Evolutionary conservation across 352 stramenopile species (phyloP).

Genomic region (Pythium periplocum): DNA sequence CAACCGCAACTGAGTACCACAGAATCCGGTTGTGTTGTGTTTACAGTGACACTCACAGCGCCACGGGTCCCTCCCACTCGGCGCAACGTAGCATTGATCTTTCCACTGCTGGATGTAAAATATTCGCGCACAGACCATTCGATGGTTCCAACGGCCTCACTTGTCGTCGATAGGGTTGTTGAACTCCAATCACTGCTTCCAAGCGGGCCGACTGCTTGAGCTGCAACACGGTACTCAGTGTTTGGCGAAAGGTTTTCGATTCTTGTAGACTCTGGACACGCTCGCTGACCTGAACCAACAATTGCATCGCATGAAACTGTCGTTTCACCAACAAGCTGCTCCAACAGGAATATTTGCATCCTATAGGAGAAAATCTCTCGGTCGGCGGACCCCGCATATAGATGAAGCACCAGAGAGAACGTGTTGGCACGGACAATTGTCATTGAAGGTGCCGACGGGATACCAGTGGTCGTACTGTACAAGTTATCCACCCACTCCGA

Average conservation of each 20-base stretch:
- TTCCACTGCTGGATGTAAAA: slow-evolving; percentile 11
- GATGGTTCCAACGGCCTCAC: slow-evolving; percentile 7
- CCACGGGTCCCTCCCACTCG: slow-evolving; percentile 34
- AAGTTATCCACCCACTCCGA: slow-evolving; percentile 13
- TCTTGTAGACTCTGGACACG: too few relatives aligned
- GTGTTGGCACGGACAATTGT: slow-evolving; percentile 28
- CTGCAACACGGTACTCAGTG: too few relatives aligned
- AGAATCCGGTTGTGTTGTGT: slow-evolving; percentile 25
- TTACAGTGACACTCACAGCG: slow-evolving; percentile 16
- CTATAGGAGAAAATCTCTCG: slow-evolving; percentile 24
- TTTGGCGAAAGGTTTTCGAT: too few relatives aligned
- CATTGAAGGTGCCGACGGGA: slow-evolving; percentile 19
- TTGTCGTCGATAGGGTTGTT: too few relatives aligned
- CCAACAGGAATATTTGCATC: too few relatives aligned
- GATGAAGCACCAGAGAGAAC: slow-evolving; percentile 30
- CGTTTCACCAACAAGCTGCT: too few relatives aligned
- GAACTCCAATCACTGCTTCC: too few relatives aligned
- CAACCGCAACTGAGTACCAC: slow-evolving; percentile 30
- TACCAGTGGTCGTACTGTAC: slow-evolving; percentile 26
- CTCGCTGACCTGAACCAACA: too few relatives aligned
- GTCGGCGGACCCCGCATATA: slow-evolving; percentile 13
- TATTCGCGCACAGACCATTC: slow-evolving; percentile 18
- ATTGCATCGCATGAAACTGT: too few relatives aligned
- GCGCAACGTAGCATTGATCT: slow-evolving; percentile 19
- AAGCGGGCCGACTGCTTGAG: too few relatives aligned